These are phyloP conservation scores for Chloranthus sessilifolius DNA, from an alignment of 164 flowering plant genomes.

Conservation along the genomic window DNA sequence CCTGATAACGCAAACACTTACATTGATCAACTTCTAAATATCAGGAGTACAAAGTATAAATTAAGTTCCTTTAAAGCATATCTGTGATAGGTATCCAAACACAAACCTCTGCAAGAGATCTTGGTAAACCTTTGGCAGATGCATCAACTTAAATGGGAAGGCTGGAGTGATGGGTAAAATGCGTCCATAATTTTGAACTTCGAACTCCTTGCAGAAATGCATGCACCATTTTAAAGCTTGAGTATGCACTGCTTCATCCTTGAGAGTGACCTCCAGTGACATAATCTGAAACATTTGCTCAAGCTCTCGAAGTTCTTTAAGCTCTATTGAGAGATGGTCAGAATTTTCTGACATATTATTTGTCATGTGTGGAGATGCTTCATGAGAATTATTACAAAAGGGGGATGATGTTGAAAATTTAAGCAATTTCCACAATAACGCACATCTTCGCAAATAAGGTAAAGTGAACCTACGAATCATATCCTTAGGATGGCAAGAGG, in stretches of 20 bases:
- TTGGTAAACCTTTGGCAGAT: slow-evolving; percentile 75
- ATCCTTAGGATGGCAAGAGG: slow-evolving; percentile 40
- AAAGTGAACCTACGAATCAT: slow-evolving; percentile 51
- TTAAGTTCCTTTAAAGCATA: background rate
- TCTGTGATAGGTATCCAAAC: background rate
- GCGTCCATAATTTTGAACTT: slow-evolving; percentile 17
- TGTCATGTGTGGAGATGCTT: slow-evolving; percentile 17
- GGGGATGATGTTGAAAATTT: slow-evolving; percentile 41
- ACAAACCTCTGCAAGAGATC: slow-evolving; percentile 84
- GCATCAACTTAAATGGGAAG: slow-evolving; percentile 75
- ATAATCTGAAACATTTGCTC: slow-evolving; percentile 68
- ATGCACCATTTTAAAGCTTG: slow-evolving; percentile 50
- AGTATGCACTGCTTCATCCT: slow-evolving; percentile 38
- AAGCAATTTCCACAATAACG: slow-evolving; percentile 68
- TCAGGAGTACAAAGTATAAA: background rate
- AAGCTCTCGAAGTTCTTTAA: slow-evolving; percentile 44
- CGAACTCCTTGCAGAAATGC: slow-evolving; percentile 47
- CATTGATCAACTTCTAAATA: background rate
- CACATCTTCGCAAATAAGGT: slow-evolving; percentile 86
- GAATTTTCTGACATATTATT: slow-evolving; percentile 23
- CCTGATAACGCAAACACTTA: slow-evolving; percentile 34
- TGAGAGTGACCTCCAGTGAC: slow-evolving; percentile 46
- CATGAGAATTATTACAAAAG: slow-evolving; percentile 32
- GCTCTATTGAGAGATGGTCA: slow-evolving; percentile 22
- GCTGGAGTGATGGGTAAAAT: slow-evolving; percentile 49